phyloP scores from a whole-genome alignment of 164 flowering plant species.

The Sextonia rubra region DNA sequence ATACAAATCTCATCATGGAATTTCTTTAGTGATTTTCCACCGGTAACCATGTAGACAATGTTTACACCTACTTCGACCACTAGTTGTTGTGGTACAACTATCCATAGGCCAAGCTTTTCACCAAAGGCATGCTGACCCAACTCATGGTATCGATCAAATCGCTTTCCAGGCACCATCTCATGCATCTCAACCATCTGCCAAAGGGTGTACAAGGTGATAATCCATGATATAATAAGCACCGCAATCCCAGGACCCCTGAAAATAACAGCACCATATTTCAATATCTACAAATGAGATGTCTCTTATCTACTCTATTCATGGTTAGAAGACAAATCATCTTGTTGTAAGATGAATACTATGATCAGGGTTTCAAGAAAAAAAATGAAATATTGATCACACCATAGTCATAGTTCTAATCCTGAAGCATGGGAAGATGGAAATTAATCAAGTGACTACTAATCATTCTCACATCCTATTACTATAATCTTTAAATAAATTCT shows the following conservation, averaged over 20 bases:
- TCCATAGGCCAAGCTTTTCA: slow-evolving; percentile 45
- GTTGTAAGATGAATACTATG: too few species aligned
- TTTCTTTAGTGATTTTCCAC: slow-evolving; percentile 56
- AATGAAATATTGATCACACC: neutral
- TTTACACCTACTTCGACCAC: slow-evolving; percentile 47
- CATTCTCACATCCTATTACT: neutral
- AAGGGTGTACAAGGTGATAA: slow-evolving; percentile 48
- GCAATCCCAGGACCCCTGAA: slow-evolving; percentile 27
- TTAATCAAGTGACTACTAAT: neutral
- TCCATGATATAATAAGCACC: slow-evolving; percentile 35
- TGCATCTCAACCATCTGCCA: slow-evolving; percentile 70
- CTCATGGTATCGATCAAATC: slow-evolving; percentile 60
- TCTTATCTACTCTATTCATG: neutral
- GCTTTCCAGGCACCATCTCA: slow-evolving; percentile 55
- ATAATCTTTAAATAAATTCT: neutral
- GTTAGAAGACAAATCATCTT: neutral
- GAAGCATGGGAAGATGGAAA: neutral
- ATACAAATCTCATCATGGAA: slow-evolving; percentile 36
- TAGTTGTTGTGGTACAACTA: slow-evolving; percentile 57
- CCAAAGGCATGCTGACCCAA: slow-evolving; percentile 64
- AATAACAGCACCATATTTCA: neutral
- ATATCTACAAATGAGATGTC: neutral
- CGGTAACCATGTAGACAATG: slow-evolving; percentile 69
- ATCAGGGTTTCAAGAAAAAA: neutral
- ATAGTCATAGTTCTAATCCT: neutral